Conservation (phyloP, 495 filamentous ascomycete species). For the Aspergillus conjunctus region DNA sequence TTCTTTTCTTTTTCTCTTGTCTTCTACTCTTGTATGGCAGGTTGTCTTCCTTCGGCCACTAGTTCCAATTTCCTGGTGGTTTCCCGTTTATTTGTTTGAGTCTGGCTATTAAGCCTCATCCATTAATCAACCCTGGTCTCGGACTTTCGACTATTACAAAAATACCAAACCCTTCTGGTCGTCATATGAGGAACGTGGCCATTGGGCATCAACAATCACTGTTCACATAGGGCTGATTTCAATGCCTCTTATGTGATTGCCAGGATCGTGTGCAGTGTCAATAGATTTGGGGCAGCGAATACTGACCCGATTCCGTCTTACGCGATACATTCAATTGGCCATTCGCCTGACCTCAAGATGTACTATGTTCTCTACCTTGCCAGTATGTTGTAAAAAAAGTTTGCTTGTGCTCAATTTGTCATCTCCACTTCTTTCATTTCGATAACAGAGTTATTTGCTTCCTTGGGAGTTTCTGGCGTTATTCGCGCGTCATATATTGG, state of each 20-base stretch:
- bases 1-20: slow-evolving; percentile 30
- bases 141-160: slow-evolving; percentile 21
- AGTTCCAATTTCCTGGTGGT: slow-evolving; percentile 20
- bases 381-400: slow-evolving; percentile 50
- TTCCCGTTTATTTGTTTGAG: slow-evolving; percentile 16
- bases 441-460: neutral
- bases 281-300: slow-evolving; percentile 31
- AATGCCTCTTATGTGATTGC: slow-evolving; percentile 38
- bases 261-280: slow-evolving; percentile 36
- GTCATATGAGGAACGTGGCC: slow-evolving; percentile 25
- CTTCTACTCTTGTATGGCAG: slow-evolving; percentile 21
- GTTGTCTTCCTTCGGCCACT: slow-evolving; percentile 16
- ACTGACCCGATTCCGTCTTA: slow-evolving; percentile 23
- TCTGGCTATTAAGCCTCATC: slow-evolving; percentile 18
- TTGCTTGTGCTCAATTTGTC: neutral
- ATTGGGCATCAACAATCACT: slow-evolving; percentile 41
- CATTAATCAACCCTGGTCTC: slow-evolving; percentile 24
- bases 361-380: slow-evolving; percentile 72
- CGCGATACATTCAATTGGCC: slow-evolving; percentile 30
- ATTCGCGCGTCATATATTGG: slow-evolving; percentile 2
- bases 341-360: slow-evolving; percentile 42
- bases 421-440: neutral
- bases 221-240: slow-evolving; percentile 27
- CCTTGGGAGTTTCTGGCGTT: slow-evolving; percentile 9
- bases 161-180: slow-evolving; percentile 14